Percentiles rank a stretch among this genome's conserved stretches.
Evolutionary conservation across 768 basidiomycete genomes (phyloP).

Genomic region (Fistulinella prunicolor): DNA sequence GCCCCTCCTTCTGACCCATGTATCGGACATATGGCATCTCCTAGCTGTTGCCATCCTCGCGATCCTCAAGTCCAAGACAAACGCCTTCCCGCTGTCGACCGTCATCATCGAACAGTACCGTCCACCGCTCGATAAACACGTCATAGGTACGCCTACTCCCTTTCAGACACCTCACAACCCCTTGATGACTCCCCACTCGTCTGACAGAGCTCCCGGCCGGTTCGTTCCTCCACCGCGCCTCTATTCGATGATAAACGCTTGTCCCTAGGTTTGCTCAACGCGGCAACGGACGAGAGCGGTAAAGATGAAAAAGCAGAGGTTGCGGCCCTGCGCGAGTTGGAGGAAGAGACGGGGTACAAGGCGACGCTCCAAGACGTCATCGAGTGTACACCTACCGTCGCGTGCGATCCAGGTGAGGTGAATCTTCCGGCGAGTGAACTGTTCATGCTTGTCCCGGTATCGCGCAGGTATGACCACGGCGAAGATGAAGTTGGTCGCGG

Average conservation of each 20-base stretch:
- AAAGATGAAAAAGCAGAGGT: conserved; percentile 65
- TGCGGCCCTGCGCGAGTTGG: conserved; percentile 83
- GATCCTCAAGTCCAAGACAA: conserved; percentile 70
- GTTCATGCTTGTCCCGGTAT: too few species aligned
- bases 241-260: neutral
- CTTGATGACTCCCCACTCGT: neutral
- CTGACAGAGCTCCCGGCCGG: conserved; percentile 56
- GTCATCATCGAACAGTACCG: conserved; percentile 91
- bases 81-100: conserved; percentile 71
- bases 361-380: conserved; percentile 52
- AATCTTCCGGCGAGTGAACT: too few species aligned
- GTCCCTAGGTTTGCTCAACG: conserved; percentile 72
- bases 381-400: conserved; percentile 59
- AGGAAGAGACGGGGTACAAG: conserved; percentile 90
- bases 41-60: conserved; percentile 84
- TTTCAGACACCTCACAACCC: neutral
- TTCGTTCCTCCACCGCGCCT: conserved; percentile 31
- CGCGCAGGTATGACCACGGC: conserved; percentile 85
- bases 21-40: neutral
- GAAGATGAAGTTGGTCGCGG: conserved; percentile 83
- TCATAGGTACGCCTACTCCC: conserved; percentile 54
- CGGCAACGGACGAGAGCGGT: conserved; percentile 34
- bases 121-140: conserved; percentile 74
- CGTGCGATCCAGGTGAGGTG: conserved; percentile 64
- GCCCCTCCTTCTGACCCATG: too few species aligned